These are phyloP conservation scores for Halenospora varia DNA, from an alignment of 495 filamentous ascomycete genomes.

Conservation along the genomic window DNA sequence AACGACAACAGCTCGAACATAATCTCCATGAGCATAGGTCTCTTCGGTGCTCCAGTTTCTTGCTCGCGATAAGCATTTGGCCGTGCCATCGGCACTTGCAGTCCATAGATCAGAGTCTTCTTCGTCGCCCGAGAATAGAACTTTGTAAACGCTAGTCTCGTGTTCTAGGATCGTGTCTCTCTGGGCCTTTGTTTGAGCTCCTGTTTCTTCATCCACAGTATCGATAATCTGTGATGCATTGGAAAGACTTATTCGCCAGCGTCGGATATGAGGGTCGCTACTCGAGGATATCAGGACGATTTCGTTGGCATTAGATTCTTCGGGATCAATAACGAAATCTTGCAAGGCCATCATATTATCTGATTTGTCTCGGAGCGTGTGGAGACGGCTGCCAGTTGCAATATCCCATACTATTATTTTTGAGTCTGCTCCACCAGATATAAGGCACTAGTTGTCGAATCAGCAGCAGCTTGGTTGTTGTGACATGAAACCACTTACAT, in stretches of 20 bases:
- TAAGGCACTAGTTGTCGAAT: constrained; percentile 40
- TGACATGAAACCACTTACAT: constrained; percentile 33
- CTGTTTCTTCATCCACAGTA: constrained; percentile 28
- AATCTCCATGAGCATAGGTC: constrained; percentile 75
- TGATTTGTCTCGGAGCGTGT: constrained; percentile 60
- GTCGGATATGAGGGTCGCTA: constrained; percentile 79
- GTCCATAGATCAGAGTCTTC: constrained; percentile 81
- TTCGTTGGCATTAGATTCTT: constrained; percentile 39
- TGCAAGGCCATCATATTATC: constrained; percentile 74
- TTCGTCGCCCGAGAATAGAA: constrained; percentile 59
- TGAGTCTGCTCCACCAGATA: constrained; percentile 85
- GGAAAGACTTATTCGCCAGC: constrained; percentile 53
- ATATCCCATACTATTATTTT: constrained; percentile 82
- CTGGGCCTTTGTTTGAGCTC: constrained; percentile 30
- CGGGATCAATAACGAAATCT: constrained; percentile 68
- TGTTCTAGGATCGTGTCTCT: constrained; percentile 67
- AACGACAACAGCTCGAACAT: constrained; percentile 76
- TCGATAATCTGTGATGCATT: constrained; percentile 44
- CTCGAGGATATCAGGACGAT: constrained; percentile 69
- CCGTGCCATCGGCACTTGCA: constrained; percentile 79
- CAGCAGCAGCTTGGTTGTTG: not conserved
- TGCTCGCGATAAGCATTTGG: constrained; percentile 65
- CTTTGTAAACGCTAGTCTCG: constrained; percentile 82
- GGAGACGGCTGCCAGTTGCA: constrained; percentile 58
- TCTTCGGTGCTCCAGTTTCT: constrained; percentile 67